Evolutionary conservation across 768 basidiomycete genomes (phyloP).

Genomic region (Kwoniella sp.): DNA sequence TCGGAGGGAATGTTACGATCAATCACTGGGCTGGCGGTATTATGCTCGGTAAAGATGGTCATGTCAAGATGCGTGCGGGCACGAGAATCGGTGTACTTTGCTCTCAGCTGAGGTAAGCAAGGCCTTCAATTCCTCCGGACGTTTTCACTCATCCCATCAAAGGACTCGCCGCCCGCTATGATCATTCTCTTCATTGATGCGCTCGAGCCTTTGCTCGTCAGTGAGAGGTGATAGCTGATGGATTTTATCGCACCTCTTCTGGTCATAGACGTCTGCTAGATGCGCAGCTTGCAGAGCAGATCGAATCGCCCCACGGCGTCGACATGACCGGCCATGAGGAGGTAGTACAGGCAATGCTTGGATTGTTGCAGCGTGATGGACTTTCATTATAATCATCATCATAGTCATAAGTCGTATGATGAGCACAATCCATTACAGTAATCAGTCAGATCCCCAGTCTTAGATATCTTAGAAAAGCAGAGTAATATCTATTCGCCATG

Average conservation of each 20-base stretch:
- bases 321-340: slow-evolving; percentile 62
- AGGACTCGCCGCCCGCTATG: no score
- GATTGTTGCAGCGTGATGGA: slow-evolving; percentile 56
- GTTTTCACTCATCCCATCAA: no score
- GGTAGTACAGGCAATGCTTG: slow-evolving; percentile 60
- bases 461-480: no score
- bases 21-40: slow-evolving; percentile 81
- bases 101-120: slow-evolving; percentile 74
- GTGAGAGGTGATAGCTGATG: no score
- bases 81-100: slow-evolving; percentile 89
- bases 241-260: no score
- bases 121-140: no score
- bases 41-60: slow-evolving; percentile 60
- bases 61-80: slow-evolving; percentile 72
- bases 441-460: no score
- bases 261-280: slow-evolving; percentile 67
- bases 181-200: no score
- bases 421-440: no score
- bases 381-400: slow-evolving; percentile 30
- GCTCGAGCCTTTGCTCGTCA: no score
- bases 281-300: slow-evolving; percentile 65
- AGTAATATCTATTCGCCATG: no score
- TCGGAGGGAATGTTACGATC: slow-evolving; percentile 76
- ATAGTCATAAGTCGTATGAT: no score
- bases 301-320: slow-evolving; percentile 62